Percentiles rank a stretch among this genome's conserved stretches.
Evolutionary conservation across 2,329 filamentous ascomycete species (phyloP).

Genomic region (Hortaea werneckii): DNA sequence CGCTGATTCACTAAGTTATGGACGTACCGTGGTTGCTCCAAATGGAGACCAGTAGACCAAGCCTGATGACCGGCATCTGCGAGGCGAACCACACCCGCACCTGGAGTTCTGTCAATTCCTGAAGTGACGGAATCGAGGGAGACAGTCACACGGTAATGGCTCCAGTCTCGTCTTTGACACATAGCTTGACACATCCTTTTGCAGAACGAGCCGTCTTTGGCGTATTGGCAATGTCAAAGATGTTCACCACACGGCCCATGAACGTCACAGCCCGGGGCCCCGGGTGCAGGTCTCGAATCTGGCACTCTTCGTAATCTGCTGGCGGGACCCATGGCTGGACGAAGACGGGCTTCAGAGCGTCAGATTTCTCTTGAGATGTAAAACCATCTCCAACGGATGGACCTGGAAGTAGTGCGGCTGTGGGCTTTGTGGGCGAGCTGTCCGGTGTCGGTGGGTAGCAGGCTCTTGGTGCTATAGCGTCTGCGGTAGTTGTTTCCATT

Average conservation of each 20-base stretch:
- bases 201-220: conserved; percentile 36
- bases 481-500: no score
- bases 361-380: conserved; percentile 35
- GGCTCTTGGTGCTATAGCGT: conserved; percentile 21
- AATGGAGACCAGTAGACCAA: conserved; percentile 47
- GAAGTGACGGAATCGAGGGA: background rate
- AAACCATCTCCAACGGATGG: conserved; percentile 40
- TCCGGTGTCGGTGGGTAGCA: conserved; percentile 28
- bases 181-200: conserved; percentile 43
- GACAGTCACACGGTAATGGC: conserved; percentile 39
- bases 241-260: conserved; percentile 47
- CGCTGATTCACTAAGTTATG: no score
- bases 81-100: conserved; percentile 43
- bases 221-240: conserved; percentile 35
- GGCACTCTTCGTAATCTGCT: conserved; percentile 35
- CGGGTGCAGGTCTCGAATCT: conserved; percentile 38
- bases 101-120: conserved; percentile 19
- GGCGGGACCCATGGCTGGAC: conserved; percentile 37
- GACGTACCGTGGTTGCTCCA: conserved; percentile 42
- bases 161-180: conserved; percentile 47
- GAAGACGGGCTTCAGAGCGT: conserved; percentile 13
- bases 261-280: conserved; percentile 44
- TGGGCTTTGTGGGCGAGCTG: conserved; percentile 14
- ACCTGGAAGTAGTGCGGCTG: background rate
- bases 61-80: conserved; percentile 24